Evolutionary conservation across 1,139 yeast species (phyloP).

Genomic region (Yueomyces sp.): DNA sequence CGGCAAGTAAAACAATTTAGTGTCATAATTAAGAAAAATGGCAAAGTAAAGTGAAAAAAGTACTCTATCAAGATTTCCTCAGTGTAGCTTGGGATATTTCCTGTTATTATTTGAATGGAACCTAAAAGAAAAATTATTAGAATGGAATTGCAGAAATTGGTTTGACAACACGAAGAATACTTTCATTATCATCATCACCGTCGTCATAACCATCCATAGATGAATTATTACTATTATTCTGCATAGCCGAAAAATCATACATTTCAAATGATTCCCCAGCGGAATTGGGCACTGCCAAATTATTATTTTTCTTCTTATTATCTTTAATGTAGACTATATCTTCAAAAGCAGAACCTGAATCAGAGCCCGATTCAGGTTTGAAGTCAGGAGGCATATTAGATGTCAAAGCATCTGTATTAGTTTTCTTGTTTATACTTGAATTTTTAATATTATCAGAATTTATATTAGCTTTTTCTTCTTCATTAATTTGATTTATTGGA

Average conservation of each 20-base stretch:
- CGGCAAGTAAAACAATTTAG: too few species aligned
- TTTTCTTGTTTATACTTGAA: neutral
- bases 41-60: too few species aligned
- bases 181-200: conserved; percentile 9
- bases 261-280: neutral
- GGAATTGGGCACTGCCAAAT: neutral
- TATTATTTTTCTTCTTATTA: neutral
- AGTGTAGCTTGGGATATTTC: too few species aligned
- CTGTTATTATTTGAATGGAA: too few species aligned
- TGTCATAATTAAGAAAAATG: too few species aligned
- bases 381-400: neutral
- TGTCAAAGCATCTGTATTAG: neutral
- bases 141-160: conserved; percentile 19
- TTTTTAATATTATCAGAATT: neutral
- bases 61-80: too few species aligned
- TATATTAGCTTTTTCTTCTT: neutral
- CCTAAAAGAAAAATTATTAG: conserved; percentile 2
- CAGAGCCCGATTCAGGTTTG: neutral
- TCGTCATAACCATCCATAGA: conserved; percentile 4
- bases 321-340: neutral
- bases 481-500: neutral
- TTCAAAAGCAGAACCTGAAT: too few species aligned
- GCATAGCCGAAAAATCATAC: neutral
- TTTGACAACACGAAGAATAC: conserved; percentile 9
- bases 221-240: neutral